These are phyloP conservation scores for Pichia scutulata DNA, from an alignment of 805 yeast genomes.

Conservation along the genomic window DNA sequence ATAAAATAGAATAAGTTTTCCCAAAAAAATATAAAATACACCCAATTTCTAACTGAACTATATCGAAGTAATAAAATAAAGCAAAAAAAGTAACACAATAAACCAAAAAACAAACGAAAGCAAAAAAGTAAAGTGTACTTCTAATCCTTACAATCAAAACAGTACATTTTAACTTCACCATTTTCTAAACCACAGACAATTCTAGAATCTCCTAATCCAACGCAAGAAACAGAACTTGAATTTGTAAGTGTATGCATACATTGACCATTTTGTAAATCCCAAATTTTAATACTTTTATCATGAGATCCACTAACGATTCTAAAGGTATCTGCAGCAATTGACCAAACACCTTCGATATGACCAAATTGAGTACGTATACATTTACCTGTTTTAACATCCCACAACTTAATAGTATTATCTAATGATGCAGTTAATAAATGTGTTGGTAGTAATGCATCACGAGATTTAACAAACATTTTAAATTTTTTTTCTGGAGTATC, in stretches of 20 bases:
- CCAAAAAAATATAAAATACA: neutral
- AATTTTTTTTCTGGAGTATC: conserved; percentile 11
- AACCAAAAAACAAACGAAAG: neutral
- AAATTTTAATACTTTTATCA: conserved; percentile 79
- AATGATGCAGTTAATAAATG: conserved; percentile 81
- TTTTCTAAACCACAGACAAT: conserved; percentile 86
- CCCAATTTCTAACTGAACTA: neutral
- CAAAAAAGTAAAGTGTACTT: neutral
- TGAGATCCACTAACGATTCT: conserved; percentile 93
- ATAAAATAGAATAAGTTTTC: neutral
- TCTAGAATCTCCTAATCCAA: conserved; percentile 81
- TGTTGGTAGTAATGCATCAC: conserved; percentile 52
- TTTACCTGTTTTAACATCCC: conserved; percentile 83
- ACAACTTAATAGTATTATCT: conserved; percentile 86
- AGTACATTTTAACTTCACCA: conserved; percentile 79
- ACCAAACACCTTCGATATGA: conserved; percentile 98
- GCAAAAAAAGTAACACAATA: neutral
- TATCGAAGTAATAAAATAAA: neutral
- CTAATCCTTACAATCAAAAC: conserved; percentile 43
- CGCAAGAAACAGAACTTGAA: conserved; percentile 53
- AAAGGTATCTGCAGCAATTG: conserved; percentile 91
- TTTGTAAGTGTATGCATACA: conserved; percentile 91
- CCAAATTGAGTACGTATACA: conserved; percentile 95
- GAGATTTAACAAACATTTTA: conserved; percentile 12
- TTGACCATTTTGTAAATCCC: conserved; percentile 94